Evolutionary conservation across 2,329 filamentous ascomycete species (phyloP).

Genomic region (Ceratocystis smalleyi): DNA sequence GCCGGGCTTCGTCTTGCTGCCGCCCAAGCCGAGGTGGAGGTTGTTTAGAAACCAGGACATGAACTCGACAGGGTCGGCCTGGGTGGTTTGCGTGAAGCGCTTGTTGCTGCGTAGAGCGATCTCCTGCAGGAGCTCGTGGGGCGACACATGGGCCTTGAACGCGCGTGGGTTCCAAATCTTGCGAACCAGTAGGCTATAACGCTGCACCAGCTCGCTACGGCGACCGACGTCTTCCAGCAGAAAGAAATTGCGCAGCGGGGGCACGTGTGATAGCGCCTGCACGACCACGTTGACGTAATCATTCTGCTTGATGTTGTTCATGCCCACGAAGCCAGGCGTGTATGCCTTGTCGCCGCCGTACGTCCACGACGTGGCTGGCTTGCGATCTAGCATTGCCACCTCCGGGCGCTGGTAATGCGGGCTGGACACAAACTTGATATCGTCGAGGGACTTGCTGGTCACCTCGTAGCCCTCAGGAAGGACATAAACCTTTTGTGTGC

Average conservation of each 20-base stretch:
- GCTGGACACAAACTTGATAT: conserved; percentile 96
- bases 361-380: conserved; percentile 51
- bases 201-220: conserved; percentile 64
- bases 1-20: conserved; percentile 70
- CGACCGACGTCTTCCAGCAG: conserved; percentile 68
- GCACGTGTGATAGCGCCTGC: conserved; percentile 78
- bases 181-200: conserved; percentile 76
- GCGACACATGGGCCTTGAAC: conserved; percentile 92
- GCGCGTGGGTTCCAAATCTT: conserved; percentile 97
- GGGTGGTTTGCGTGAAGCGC: conserved; percentile 75
- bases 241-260: conserved; percentile 79
- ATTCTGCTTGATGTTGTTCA: conserved; percentile 99
- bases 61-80: conserved; percentile 93
- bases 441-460: conserved; percentile 80
- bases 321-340: conserved; percentile 84
- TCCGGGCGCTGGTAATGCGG: conserved; percentile 69
- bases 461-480: conserved; percentile 96
- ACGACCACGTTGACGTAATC: conserved; percentile 95
- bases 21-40: conserved; percentile 78
- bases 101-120: conserved; percentile 81
- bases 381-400: conserved; percentile 62
- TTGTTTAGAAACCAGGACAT: conserved; percentile 96
- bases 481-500: conserved; percentile 78
- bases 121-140: conserved; percentile 91
- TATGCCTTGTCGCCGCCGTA: conserved; percentile 63